phyloP scores from a whole-genome alignment of 1,284 basidiomycete genomes.

The Blastosporella zonata region DNA sequence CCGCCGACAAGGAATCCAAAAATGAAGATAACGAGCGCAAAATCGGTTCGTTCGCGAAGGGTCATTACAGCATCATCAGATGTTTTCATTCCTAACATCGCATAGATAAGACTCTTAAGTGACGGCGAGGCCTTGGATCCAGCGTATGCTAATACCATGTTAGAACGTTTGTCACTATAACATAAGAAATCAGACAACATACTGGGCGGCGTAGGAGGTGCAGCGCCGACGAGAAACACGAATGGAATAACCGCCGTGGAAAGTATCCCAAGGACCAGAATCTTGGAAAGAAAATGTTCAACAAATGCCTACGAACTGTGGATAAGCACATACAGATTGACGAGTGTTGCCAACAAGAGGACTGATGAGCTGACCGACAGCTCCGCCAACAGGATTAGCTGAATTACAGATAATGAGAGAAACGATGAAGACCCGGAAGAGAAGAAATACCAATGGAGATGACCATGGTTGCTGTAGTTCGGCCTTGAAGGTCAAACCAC shows the following conservation, averaged over 20 bases:
- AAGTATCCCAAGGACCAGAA: conserved; percentile 68
- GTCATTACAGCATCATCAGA: conserved; percentile 53
- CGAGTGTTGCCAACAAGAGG: conserved; percentile 56
- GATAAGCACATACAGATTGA: conserved; percentile 45
- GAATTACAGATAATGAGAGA: background rate
- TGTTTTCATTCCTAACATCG: conserved; percentile 46
- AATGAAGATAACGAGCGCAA: conserved; percentile 50
- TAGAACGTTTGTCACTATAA: background rate
- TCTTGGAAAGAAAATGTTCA: conserved; percentile 34
- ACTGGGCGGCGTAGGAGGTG: conserved; percentile 78
- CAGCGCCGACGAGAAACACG: conserved; percentile 51
- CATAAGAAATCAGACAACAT: conserved; percentile 20
- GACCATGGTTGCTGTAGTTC: conserved; percentile 79
- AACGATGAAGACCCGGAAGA: background rate
- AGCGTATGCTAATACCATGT: conserved; percentile 50
- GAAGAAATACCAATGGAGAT: conserved; percentile 56
- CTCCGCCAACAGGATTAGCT: conserved; percentile 70
- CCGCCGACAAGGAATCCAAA: conserved; percentile 67
- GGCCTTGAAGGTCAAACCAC: conserved; percentile 72
- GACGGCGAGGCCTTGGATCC: conserved; percentile 56
- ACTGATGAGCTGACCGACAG: conserved; percentile 67
- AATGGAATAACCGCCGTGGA: conserved; percentile 57
- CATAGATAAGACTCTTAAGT: conserved; percentile 53
- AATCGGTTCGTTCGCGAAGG: conserved; percentile 63
- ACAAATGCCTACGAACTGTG: background rate